phyloP scores from a whole-genome alignment of 306 rosid species.

The cucumber (Cucumis sativus) region Cucumber_9930_V3 NC_026657.2:36735501-36736000 shows the following conservation, averaged over 20 bases:
- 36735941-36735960: too few relatives aligned
- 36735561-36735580: neutral
- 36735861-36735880: neutral
- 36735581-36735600: neutral
- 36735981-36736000: too few relatives aligned
- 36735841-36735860: neutral
- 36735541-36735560: too few relatives aligned
- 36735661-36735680: neutral
- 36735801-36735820: neutral
- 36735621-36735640: neutral
- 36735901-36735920: too few relatives aligned
- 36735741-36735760: neutral
- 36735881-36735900: too few relatives aligned
- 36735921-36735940: too few relatives aligned
- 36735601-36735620: neutral
- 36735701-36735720: neutral
- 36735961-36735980: too few relatives aligned
- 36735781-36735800: neutral
- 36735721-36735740: neutral
- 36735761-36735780: too few relatives aligned
- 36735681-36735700: neutral
- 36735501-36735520: too few relatives aligned
- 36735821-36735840: neutral
- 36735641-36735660: neutral
- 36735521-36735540: neutral